Conservation (phyloP, 768 basidiomycete genomes). For the Brasilioporus rufonigricans region DNA sequence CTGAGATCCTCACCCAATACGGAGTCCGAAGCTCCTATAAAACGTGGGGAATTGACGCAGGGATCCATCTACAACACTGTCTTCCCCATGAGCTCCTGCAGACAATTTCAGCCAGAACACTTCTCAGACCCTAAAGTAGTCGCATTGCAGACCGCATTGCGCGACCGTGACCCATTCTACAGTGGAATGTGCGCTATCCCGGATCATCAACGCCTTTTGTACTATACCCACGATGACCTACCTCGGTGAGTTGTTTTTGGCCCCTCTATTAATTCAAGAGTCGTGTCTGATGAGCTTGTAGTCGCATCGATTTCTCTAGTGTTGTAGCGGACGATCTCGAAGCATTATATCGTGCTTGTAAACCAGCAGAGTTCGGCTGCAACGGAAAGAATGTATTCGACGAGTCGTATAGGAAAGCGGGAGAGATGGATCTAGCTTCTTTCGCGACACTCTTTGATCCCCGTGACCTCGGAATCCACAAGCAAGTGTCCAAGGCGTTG, state of each 20-base stretch:
- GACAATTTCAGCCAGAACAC: not conserved
- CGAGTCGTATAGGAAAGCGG: constrained; percentile 38
- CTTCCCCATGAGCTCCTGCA: not conserved
- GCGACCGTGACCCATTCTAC: not conserved
- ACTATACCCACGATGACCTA: not conserved
- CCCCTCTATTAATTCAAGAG: too few relatives aligned
- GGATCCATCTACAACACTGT: not conserved
- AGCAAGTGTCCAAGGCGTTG: not conserved
- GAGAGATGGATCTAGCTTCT: constrained; percentile 39
- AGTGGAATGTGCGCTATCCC: not conserved
- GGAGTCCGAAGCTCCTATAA: not conserved
- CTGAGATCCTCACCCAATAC: too few relatives aligned
- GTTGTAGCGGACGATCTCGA: not conserved
- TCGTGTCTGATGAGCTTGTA: not conserved
- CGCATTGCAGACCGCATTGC: not conserved
- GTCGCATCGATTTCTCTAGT: not conserved
- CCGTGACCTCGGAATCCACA: not conserved
- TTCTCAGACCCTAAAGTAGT: not conserved
- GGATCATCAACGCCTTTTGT: not conserved
- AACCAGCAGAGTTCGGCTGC: constrained; percentile 6
- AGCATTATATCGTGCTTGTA: not conserved
- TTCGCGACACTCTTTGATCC: constrained; percentile 29
- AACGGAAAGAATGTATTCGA: constrained; percentile 3
- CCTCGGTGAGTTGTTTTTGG: not conserved
- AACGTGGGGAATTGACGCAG: not conserved